These are phyloP conservation scores for Paramecium pentaurelia DNA, from an alignment of 73 alveolate species.

Conservation along the genomic window DNA sequence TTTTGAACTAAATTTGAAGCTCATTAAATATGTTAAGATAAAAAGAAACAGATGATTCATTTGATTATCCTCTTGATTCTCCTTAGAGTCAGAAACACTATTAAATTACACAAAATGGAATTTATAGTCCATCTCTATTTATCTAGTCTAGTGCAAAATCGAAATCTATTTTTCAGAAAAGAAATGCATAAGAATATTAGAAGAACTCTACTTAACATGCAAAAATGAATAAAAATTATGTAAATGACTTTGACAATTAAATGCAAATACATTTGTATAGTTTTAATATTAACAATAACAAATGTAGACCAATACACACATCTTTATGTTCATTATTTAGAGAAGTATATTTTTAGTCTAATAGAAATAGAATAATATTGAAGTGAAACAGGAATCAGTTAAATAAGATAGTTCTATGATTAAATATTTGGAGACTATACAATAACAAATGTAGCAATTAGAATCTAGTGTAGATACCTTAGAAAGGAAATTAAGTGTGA, in stretches of 20 bases:
- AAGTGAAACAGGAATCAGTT: not conserved
- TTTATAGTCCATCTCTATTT: not conserved
- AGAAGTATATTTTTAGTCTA: not conserved
- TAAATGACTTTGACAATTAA: not conserved
- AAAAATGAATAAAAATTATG: not conserved
- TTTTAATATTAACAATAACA: not conserved
- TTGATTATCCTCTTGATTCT: not conserved
- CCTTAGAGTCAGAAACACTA: not conserved
- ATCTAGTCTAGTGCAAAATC: not conserved
- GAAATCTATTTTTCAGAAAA: not conserved
- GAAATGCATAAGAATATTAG: not conserved
- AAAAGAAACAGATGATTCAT: not conserved
- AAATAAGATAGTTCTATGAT: not conserved
- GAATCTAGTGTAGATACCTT: not conserved
- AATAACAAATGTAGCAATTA: not conserved
- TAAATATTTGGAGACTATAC: not conserved
- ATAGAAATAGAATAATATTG: not conserved
- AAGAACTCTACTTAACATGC: not conserved
- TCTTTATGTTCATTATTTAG: not conserved
- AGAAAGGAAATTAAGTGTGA: not conserved
- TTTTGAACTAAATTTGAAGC: not conserved
- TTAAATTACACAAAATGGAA: not conserved
- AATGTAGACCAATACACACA: not conserved
- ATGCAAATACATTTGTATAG: not conserved
- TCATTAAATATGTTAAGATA: not conserved